phyloP scores from a whole-genome alignment of 805 yeast genomes.

The Ogataea philodendri region DNA sequence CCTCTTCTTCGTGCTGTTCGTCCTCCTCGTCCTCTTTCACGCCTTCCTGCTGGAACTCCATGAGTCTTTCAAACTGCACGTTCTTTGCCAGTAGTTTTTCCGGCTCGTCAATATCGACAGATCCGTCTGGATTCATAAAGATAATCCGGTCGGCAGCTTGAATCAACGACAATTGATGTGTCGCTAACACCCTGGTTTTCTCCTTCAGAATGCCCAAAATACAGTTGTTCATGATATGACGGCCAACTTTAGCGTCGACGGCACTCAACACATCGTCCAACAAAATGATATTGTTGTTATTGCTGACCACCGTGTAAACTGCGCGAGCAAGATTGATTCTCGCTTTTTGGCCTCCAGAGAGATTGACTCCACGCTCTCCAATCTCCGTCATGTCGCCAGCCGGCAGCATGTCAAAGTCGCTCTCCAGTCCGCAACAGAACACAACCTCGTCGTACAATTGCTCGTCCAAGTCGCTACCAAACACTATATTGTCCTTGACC shows the following conservation, averaged over 20 bases:
- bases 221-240: conserved; percentile 56
- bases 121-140: conserved; percentile 64
- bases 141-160: conserved; percentile 67
- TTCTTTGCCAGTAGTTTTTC: conserved; percentile 48
- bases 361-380: conserved; percentile 82
- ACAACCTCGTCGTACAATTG: conserved; percentile 52
- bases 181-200: conserved; percentile 73
- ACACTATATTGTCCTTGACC: conserved; percentile 67
- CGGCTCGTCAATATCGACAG: conserved; percentile 58
- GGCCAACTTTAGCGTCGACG: conserved; percentile 70
- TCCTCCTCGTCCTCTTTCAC: conserved; percentile 32
- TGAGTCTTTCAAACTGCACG: conserved; percentile 36
- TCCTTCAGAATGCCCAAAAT: conserved; percentile 52
- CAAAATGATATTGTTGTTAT: conserved; percentile 52
- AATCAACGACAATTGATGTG: conserved; percentile 77
- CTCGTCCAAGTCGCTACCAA: conserved; percentile 53
- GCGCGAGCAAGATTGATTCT: conserved; percentile 69
- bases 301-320: conserved; percentile 44
- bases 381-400: conserved; percentile 79
- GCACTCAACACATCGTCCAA: conserved; percentile 69
- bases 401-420: conserved; percentile 64
- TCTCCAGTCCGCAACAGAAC: conserved; percentile 61
- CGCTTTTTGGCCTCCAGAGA: conserved; percentile 89
- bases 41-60: conserved; percentile 39
- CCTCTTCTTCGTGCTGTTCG: conserved; percentile 21